Base-by-base conservation (phyloP, 2,329 filamentous ascomycete species). In the Cytospora mali region DNA sequence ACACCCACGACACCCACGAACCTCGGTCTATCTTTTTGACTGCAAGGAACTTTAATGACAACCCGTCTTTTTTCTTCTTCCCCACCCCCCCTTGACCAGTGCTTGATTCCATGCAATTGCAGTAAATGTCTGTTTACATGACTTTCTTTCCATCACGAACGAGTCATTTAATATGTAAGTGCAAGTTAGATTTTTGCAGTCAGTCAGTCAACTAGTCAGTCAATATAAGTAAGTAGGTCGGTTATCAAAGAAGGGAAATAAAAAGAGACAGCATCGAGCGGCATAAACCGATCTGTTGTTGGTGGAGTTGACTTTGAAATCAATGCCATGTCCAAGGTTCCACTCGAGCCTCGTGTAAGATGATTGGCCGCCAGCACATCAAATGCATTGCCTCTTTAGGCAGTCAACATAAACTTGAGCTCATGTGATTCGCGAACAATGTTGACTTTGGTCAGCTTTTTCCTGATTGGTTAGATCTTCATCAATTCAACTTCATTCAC, bases 351-450 rank as follows among this genome's bases (percentile, higher is more conserved):
- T 46, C 42, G 42, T 46, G 42, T 46, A 46, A 46, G 42, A 46
- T n/a, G 42, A 46, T 46, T 46, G 42, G 42, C 21, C 42, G n/a
- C 10, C n/a, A 23, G n/a, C 42, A 46, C 9, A 46, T 5, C 18
- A 23, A 10, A 46, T 6, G 11, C 42, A 39, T 46, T 46, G 18
- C 42, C 18, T 4, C 21, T 46, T 46, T 46, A 46, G 42, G 42
- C 42, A 46, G 10, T 46, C 42, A 46, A 46, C 42, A 46, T 46
- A 13, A 5, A 9, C n/a, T 23, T 10, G n/a, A 46, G 42, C 42
- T 46, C 42, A 46, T 46, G 42, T 46, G 42, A 46, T 46, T 46
- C 42, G 42, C 42, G 42, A n/a, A 18, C 18, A 46, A 46, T 46
- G 42, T 46, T 46, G 42, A 46, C 10, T 23, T 11, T 23, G 18